Evolutionary conservation across 2,329 filamentous ascomycete genomes (phyloP).

Genomic region (Lasiodiplodia hormozganensis): DNA sequence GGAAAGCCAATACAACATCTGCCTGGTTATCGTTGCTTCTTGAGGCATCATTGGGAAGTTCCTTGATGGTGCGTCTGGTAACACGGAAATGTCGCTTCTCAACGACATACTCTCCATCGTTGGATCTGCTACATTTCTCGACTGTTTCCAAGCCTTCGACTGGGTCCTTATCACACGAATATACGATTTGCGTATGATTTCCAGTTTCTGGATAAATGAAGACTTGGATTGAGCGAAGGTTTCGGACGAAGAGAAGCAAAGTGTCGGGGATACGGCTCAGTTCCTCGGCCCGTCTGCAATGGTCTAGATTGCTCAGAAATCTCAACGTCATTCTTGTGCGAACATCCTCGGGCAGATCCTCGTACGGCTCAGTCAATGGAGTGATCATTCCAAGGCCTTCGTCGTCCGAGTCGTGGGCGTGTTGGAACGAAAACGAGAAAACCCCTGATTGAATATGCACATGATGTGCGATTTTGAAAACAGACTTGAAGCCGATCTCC

Average conservation of each 20-base stretch:
- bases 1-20: constrained; percentile 57
- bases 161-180: too few species aligned
- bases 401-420: constrained; percentile 41
- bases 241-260: constrained; percentile 20
- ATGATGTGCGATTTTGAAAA: constrained; percentile 44
- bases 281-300: neutral
- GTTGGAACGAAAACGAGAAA: constrained; percentile 48
- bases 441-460: constrained; percentile 50
- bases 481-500: constrained; percentile 48
- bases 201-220: too few species aligned
- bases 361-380: constrained; percentile 43
- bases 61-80: neutral
- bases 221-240: neutral
- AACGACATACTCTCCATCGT: too few species aligned
- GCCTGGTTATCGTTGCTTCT: constrained; percentile 31
- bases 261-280: constrained; percentile 1
- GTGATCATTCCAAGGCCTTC: constrained; percentile 61
- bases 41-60: neutral
- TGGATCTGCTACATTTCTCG: too few species aligned
- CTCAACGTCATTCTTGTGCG: constrained; percentile 35
- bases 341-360: constrained; percentile 28
- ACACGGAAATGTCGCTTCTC: neutral
- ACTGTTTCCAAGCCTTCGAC: too few species aligned
- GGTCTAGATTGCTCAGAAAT: neutral
- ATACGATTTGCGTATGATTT: too few species aligned